Conservation (phyloP, 257 asterid genomes). For the Penstemon eatonii region DNA sequence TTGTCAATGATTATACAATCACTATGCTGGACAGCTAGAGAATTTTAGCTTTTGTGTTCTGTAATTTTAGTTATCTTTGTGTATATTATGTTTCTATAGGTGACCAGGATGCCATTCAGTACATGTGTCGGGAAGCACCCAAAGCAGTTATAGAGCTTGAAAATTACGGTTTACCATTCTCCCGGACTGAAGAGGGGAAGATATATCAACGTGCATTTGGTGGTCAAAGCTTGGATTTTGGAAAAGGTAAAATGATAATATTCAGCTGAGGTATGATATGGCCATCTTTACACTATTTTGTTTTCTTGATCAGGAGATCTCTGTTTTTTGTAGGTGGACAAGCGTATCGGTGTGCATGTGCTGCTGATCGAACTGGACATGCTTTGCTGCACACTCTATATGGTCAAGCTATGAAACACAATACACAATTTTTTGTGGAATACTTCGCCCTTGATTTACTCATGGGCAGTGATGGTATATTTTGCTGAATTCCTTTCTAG, state of each 20-base stretch:
- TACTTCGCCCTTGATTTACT: slow-evolving; percentile 90
- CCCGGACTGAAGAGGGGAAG: slow-evolving; percentile 95
- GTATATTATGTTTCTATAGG: slow-evolving; percentile 38
- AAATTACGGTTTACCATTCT: slow-evolving; percentile 90
- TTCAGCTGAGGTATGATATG: slow-evolving; percentile 12
- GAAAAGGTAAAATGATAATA: slow-evolving; percentile 61
- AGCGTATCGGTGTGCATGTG: slow-evolving; percentile 98
- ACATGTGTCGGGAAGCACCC: slow-evolving; percentile 89
- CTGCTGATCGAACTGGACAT: slow-evolving; percentile 99
- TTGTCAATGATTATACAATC: neutral
- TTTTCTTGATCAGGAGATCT: slow-evolving; percentile 3
- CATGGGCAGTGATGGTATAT: slow-evolving; percentile 80
- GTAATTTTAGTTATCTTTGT: slow-evolving; percentile 16
- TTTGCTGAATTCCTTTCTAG: slow-evolving; percentile 12
- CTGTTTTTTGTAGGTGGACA: slow-evolving; percentile 72
- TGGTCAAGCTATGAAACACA: slow-evolving; percentile 99
- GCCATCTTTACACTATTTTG: neutral
- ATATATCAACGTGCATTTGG: slow-evolving; percentile 99
- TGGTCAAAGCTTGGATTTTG: slow-evolving; percentile 92
- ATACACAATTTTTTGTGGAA: slow-evolving; percentile 94
- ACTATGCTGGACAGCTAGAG: neutral
- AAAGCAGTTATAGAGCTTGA: slow-evolving; percentile 84
- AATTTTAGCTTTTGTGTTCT: slow-evolving; percentile 4
- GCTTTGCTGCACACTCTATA: slow-evolving; percentile 95
- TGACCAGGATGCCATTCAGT: slow-evolving; percentile 85